These are phyloP conservation scores for Biscogniauxia sp. DNA, from an alignment of 2,329 filamentous ascomycete species.

Conservation along the genomic window DNA sequence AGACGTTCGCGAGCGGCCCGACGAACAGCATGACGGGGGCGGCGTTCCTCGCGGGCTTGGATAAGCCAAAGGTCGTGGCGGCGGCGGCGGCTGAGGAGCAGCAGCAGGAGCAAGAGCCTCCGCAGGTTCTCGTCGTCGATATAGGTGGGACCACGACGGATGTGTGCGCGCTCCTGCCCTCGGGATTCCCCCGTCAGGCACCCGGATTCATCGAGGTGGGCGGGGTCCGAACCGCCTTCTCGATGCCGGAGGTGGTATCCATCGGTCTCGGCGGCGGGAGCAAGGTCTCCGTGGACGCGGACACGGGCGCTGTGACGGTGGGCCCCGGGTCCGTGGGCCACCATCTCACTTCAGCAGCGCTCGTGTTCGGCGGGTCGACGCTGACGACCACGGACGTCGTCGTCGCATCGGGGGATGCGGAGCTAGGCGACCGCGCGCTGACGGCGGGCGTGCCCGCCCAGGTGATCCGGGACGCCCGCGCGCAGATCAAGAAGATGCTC, in stretches of 20 bases:
- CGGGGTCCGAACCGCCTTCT: constrained; percentile 59
- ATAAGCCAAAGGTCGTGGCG: too few species aligned
- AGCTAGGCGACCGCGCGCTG: constrained; percentile 37
- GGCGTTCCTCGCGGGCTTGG: constrained; percentile 46
- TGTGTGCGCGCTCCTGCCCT: constrained; percentile 55
- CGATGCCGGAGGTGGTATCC: constrained; percentile 52
- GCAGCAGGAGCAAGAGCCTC: constrained; percentile 27
- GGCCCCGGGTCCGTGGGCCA: constrained; percentile 60
- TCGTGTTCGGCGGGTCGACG: constrained; percentile 53
- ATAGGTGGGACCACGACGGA: constrained; percentile 65
- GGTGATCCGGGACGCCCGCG: constrained; percentile 38
- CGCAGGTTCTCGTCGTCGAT: constrained; percentile 55
- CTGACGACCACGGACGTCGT: constrained; percentile 56
- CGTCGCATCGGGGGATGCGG: constrained; percentile 19
- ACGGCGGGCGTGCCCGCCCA: neutral
- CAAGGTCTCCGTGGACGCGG: constrained; percentile 39
- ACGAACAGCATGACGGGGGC: constrained; percentile 62
- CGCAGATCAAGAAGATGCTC: constrained; percentile 47
- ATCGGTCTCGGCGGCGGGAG: constrained; percentile 58
- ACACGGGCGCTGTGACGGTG: constrained; percentile 38
- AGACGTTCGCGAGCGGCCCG: constrained; percentile 58
- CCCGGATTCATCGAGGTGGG: constrained; percentile 58
- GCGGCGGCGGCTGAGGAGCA: constrained; percentile 12
- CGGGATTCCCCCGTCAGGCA: constrained; percentile 59
- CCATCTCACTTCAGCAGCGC: constrained; percentile 47